Evolutionary conservation across 2,329 filamentous ascomycete genomes (phyloP), one percentile per base, ranked within the genome.

Genomic region (Beauveria medogensis): DNA sequence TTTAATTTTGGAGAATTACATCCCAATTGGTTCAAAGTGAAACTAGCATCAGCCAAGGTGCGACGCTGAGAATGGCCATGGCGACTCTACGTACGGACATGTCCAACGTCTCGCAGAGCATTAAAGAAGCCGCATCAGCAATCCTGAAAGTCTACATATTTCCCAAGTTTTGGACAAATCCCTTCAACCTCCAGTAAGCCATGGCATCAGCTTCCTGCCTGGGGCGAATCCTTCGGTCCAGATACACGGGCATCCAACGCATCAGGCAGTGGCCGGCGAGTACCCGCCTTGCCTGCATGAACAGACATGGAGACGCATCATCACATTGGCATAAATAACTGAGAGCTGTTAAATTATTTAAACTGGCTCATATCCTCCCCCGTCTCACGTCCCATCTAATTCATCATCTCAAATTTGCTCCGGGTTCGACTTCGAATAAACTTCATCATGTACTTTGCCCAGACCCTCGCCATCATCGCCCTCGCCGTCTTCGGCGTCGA

Each of bases 381-480:
- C 24, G 24, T 24, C 3, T 24, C 24, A 24, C 24, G 24, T 24
- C 24, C 24, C 24, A 24, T 24, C 24, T 24, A 24, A 1, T 24
- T 24, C 24, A 24, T 24, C 24, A 24, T 5, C 24, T 24, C 24
- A 24, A 20, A 37, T 5, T 16, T 3, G 34, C 12, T 26, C 37
- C 48, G 28, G 28, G 8, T 44, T 37, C 47, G 3, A 43, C 34
- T 22, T 22, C 3, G 22, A 22, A 22, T 22, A 22, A 2, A 0
- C 8, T 16, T 34, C 41, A 54, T 8, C 50, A 60, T 60, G 58
- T 55, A 60, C 58, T 54, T 60, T 18, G 24, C 51, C 58, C 41
- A 60, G 58, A 47, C 58, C 41, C 50, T 60, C 50, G 50, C 50
- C 16, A 46, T 60, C 34, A 22, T 60, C 43, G 51, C 58, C 58